A percentile compares a stretch with the other conserved stretches of the same genome.
phyloP scores from a whole-genome alignment of 306 rosid genomes.

The Quercus variabilis region DNA sequence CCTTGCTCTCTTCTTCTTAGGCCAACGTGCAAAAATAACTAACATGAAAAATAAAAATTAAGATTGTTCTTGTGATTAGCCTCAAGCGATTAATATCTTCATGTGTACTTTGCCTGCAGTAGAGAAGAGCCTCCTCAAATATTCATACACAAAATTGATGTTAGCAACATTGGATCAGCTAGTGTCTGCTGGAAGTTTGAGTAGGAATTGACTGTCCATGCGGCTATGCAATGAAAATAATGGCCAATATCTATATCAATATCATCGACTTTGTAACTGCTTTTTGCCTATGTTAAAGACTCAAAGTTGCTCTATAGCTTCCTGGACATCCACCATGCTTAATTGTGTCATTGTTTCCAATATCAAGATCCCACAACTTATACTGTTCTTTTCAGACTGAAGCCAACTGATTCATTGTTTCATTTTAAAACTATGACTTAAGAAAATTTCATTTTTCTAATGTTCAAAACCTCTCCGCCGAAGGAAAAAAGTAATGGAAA shows the following conservation, averaged over 20 bases:
- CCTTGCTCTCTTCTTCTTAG: no score
- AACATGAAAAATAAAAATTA: background rate
- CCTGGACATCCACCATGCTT: background rate
- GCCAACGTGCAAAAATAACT: background rate
- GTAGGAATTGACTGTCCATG: conserved; percentile 24
- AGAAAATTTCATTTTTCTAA: background rate
- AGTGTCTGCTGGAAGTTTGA: conserved; percentile 40
- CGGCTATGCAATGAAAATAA: conserved; percentile 33
- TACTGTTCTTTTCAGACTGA: background rate
- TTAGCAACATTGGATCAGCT: conserved; percentile 24
- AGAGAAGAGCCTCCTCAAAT: conserved; percentile 70
- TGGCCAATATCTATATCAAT: background rate
- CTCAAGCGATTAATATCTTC: background rate
- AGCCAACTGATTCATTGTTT: background rate
- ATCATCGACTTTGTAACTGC: background rate
- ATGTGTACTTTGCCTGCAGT: background rate
- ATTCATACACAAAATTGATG: conserved; percentile 50
- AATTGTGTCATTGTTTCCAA: background rate
- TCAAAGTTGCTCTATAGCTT: background rate
- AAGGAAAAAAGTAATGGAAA: background rate
- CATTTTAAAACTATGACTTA: background rate
- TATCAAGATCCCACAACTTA: background rate
- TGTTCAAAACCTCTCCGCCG: background rate
- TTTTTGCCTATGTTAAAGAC: background rate
- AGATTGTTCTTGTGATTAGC: background rate